A percentile compares a stretch with the other conserved stretches of the same genome.
Conservation (phyloP, 371 early-diverging fungal species). For the Mucor irregularis region DNA sequence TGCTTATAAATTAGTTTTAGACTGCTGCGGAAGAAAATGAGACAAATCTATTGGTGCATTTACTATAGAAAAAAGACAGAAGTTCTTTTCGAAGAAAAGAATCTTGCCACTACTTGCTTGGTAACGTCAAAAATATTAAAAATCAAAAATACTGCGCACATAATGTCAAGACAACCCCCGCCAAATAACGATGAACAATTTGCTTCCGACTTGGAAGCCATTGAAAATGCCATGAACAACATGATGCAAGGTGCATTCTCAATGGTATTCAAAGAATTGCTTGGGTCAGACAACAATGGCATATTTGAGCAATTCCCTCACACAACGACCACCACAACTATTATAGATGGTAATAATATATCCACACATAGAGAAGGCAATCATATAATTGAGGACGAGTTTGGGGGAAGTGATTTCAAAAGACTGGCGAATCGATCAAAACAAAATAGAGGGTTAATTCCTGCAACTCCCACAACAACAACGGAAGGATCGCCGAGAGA, state of each 20-base stretch:
- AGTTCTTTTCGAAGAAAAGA: too few species aligned
- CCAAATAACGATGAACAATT: conserved; percentile 8
- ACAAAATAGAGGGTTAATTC: conserved; percentile 9
- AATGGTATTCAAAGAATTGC: conserved; percentile 25
- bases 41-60: neutral
- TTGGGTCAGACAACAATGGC: too few species aligned
- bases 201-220: conserved; percentile 31
- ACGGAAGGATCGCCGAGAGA: neutral
- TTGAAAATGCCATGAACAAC: conserved; percentile 35
- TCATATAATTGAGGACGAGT: conserved; percentile 14
- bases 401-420: conserved; percentile 42
- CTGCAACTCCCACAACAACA: neutral
- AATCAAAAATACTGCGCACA: neutral
- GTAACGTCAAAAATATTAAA: too few species aligned
- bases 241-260: conserved; percentile 41
- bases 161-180: conserved; percentile 16
- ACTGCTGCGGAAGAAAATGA: too few species aligned
- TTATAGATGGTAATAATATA: conserved; percentile 14
- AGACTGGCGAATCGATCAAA: conserved; percentile 32
- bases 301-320: conserved; percentile 9
- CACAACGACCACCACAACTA: neutral
- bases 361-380: neutral
- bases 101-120: too few species aligned
- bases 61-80: neutral
- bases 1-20: too few species aligned